A percentile compares a stretch with the other conserved stretches of the same genome.
These are phyloP conservation scores for Phyllosticta ampelicida DNA, from an alignment of 2,329 filamentous ascomycete genomes.

Conservation along the genomic window DNA sequence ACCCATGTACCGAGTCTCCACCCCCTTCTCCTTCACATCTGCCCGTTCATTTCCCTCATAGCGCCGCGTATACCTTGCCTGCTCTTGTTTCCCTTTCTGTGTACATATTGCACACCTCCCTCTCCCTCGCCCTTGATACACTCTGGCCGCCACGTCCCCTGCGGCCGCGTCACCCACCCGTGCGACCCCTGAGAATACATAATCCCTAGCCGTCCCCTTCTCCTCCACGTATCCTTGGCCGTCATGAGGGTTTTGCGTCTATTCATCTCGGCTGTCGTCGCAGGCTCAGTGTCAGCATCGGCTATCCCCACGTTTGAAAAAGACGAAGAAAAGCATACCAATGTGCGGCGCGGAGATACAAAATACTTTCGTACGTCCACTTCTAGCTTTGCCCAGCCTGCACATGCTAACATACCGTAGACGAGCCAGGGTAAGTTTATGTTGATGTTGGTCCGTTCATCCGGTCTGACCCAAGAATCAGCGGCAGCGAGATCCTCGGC, in stretches of 20 bases:
- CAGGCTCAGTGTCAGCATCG: neutral
- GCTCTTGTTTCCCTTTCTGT: neutral
- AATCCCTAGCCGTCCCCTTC: neutral
- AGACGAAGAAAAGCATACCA: neutral
- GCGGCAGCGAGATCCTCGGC: slow-evolving; percentile 43
- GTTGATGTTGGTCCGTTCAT: neutral
- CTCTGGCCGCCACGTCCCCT: neutral
- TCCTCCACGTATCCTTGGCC: neutral
- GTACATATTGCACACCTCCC: neutral
- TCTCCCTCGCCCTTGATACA: neutral
- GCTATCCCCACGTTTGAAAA: neutral
- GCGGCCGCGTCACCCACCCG: neutral
- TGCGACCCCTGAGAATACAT: neutral
- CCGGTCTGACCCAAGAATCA: neutral
- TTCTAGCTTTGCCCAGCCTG: neutral
- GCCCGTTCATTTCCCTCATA: neutral
- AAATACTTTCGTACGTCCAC: slow-evolving; percentile 9
- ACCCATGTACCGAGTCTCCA: neutral
- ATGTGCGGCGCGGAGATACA: neutral
- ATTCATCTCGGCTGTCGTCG: neutral
- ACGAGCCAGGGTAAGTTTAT: slow-evolving; percentile 8
- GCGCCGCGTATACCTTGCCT: neutral
- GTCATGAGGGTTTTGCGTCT: neutral
- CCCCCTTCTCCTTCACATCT: no score
- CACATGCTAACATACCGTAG: neutral